Base-by-base conservation (phyloP, 441 rosid species). In the Manihot esculenta region DNA sequence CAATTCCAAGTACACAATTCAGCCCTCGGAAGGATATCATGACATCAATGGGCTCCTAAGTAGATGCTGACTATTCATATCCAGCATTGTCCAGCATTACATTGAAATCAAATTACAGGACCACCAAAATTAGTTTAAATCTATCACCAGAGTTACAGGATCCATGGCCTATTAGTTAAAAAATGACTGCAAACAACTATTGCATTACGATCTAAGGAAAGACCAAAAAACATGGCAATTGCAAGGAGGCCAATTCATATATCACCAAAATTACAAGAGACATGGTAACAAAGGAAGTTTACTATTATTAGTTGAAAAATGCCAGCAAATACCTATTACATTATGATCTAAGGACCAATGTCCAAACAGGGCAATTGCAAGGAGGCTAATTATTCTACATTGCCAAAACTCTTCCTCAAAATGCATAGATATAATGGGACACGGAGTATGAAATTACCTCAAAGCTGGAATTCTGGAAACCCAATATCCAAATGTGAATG, bases 401-500 rank as follows among this genome's bases (percentile, higher is more conserved):
- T 2, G 4, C 8, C 42, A 10, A 30, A 38, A 10, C 41, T 33
- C 59, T 55, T 17, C 23, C 55, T 53, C 62, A 61, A 49, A 54
- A 68, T 24, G 30, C 38, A 68, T 14, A 55, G 63, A 30, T n/a
- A n/a, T n/a, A 13, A 24, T 23, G 5, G 3, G 18, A 57, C 8
- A 18, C 15, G 3, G 56, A 10, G 64, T 33, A 42, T 18, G 41
- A 65, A 49, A 66, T 71, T 87, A 91, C 98, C 97, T 83, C 70
- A 88, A 82, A 64, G 77, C 81, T 48, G 97, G 97, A 77, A 89
- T 80, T 77, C 81, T 87, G 23, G 93, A 86, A 77, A 89, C 79
- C 97, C 98, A 94, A 64, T 94, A 91, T 26, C 99, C 97, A 72
- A 83, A 24, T 64, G 80, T 49, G 82, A 93, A 91, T 70, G 98